Conservation (phyloP, 2,329 filamentous ascomycete genomes). For the Albophoma yamanashiensis region DNA sequence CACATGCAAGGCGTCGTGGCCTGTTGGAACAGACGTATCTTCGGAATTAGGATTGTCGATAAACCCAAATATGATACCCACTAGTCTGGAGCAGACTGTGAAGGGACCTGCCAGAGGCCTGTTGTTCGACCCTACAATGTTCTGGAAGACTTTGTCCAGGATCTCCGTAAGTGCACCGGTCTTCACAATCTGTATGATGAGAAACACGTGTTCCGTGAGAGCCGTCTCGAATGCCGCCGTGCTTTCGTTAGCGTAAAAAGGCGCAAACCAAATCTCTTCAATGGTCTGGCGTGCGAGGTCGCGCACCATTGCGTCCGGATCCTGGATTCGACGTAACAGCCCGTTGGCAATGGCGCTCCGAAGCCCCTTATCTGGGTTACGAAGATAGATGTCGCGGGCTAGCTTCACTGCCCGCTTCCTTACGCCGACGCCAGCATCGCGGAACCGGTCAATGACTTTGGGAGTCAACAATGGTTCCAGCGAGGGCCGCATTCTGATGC, state of each 20-base stretch:
- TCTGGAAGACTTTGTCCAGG: conserved; percentile 59
- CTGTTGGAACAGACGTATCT: conserved; percentile 47
- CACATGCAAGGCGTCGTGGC: conserved; percentile 60
- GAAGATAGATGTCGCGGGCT: conserved; percentile 84
- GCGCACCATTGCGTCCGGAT: conserved; percentile 73
- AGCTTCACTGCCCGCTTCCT: conserved; percentile 90
- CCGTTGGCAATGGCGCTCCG: conserved; percentile 71
- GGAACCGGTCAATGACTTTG: conserved; percentile 65
- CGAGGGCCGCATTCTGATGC: conserved; percentile 66
- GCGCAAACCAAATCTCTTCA: conserved; percentile 88
- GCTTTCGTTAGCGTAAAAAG: conserved; percentile 61
- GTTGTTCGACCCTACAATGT: conserved; percentile 56
- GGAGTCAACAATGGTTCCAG: conserved; percentile 67
- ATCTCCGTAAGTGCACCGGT: conserved; percentile 52
- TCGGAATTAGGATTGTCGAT: conserved; percentile 62
- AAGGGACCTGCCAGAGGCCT: conserved; percentile 60
- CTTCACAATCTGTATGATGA: conserved; percentile 79
- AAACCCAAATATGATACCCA: conserved; percentile 80
- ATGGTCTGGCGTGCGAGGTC: conserved; percentile 83
- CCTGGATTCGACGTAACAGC: conserved; percentile 69
- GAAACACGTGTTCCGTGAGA: conserved; percentile 67
- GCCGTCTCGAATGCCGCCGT: conserved; percentile 64
- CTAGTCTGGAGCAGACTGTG: conserved; percentile 72
- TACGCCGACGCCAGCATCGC: conserved; percentile 71
- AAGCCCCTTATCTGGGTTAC: conserved; percentile 57